Conservation (phyloP, 352 stramenopile species). For the Pythium angustatum region DNA sequence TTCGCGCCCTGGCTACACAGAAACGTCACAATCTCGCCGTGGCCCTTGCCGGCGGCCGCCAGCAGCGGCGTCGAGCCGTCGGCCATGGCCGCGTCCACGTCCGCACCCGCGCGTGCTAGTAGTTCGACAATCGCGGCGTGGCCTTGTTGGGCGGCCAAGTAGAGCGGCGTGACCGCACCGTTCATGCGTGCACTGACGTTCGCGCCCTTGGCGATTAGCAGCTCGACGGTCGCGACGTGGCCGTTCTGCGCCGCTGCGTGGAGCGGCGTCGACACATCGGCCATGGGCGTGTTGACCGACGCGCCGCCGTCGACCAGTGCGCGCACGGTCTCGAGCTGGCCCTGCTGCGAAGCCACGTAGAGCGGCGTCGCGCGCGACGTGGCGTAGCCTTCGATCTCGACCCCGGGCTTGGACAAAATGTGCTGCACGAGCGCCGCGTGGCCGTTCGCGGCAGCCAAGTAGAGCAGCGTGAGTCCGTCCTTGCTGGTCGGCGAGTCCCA, state of each 20-base stretch:
- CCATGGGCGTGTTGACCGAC: slow-evolving; percentile 50
- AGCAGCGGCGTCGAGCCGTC: slow-evolving; percentile 76
- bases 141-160: slow-evolving; percentile 80
- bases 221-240: slow-evolving; percentile 49
- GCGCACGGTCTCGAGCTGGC: slow-evolving; percentile 29
- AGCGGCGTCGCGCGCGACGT: slow-evolving; percentile 48
- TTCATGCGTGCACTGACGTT: slow-evolving; percentile 37
- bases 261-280: slow-evolving; percentile 73
- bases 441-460: slow-evolving; percentile 29
- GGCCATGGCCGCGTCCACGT: slow-evolving; percentile 57
- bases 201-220: slow-evolving; percentile 58
- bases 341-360: slow-evolving; percentile 65
- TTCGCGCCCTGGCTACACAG: slow-evolving; percentile 51
- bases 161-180: slow-evolving; percentile 68
- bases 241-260: slow-evolving; percentile 83
- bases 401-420: slow-evolving; percentile 14
- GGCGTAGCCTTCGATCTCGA: slow-evolving; percentile 29
- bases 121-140: slow-evolving; percentile 27
- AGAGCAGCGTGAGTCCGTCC: slow-evolving; percentile 29
- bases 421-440: slow-evolving; percentile 24
- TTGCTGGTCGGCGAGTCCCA: slow-evolving; percentile 30
- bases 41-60: slow-evolving; percentile 79
- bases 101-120: slow-evolving; percentile 14
- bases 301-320: slow-evolving; percentile 22
- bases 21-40: slow-evolving; percentile 49